A percentile compares a stretch with the other conserved stretches of the same genome.
phyloP scores from a whole-genome alignment of 805 yeast species.

The Cyberlindnera meyerae region DNA sequence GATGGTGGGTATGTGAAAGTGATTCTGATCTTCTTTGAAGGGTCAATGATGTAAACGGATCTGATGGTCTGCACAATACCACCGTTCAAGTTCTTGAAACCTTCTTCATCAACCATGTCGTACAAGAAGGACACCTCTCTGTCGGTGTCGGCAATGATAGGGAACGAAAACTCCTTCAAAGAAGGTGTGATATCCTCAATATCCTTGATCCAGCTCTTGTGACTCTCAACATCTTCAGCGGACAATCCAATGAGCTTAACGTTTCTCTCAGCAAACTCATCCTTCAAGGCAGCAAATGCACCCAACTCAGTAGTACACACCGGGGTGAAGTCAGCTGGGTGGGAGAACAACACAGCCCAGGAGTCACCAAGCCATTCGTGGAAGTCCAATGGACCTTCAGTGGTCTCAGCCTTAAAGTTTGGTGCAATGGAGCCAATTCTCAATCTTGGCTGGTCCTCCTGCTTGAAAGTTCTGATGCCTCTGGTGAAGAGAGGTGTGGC shows the following conservation, averaged over 20 bases:
- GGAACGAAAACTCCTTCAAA: conserved; percentile 74
- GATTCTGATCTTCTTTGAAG: conserved; percentile 81
- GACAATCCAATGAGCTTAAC: conserved; percentile 88
- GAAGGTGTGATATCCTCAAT: conserved; percentile 73
- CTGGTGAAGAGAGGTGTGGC: conserved; percentile 26
- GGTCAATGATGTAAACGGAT: conserved; percentile 89
- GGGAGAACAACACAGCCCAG: conserved; percentile 88
- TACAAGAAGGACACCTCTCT: conserved; percentile 80
- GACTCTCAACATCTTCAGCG: conserved; percentile 77
- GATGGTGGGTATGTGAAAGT: conserved; percentile 89
- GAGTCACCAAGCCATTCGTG: conserved; percentile 81
- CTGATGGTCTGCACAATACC: conserved; percentile 85
- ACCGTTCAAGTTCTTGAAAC: conserved; percentile 64
- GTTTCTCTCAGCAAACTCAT: conserved; percentile 80
- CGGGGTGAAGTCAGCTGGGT: conserved; percentile 96
- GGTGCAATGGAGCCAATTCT: conserved; percentile 87
- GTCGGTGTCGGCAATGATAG: conserved; percentile 83
- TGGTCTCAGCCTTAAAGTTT: conserved; percentile 77
- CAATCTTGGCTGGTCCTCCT: conserved; percentile 53
- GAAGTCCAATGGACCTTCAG: conserved; percentile 79
- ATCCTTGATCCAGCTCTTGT: conserved; percentile 84
- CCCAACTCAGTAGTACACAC: conserved; percentile 96
- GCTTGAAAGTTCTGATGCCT: conserved; percentile 42
- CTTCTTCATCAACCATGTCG: conserved; percentile 87
- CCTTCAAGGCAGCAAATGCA: conserved; percentile 84